Percentiles rank a stretch among this genome's conserved stretches.
phyloP scores from a whole-genome alignment of 2,329 filamentous ascomycete genomes.

The Penicillium nordicum region DNA sequence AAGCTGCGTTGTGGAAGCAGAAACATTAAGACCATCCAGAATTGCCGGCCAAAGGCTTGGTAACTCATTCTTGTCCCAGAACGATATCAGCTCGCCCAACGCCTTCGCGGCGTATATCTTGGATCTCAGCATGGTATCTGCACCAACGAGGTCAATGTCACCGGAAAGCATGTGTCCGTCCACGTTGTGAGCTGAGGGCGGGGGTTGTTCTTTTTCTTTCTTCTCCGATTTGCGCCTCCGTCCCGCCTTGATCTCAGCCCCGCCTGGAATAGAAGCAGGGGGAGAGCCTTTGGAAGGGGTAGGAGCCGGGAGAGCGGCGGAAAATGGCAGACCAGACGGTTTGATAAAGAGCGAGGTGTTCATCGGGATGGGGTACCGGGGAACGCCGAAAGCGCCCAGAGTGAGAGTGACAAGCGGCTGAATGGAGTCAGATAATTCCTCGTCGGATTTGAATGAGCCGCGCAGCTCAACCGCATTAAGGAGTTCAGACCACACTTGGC shows the following conservation, averaged over 20 bases:
- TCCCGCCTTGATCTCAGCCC: slow-evolving; percentile 63
- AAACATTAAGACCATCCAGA: slow-evolving; percentile 66
- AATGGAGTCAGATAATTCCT: slow-evolving; percentile 71
- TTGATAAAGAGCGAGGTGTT: slow-evolving; percentile 85
- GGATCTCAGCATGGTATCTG: slow-evolving; percentile 82
- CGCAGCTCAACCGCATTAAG: slow-evolving; percentile 63
- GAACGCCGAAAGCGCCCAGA: slow-evolving; percentile 86
- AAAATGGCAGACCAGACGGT: slow-evolving; percentile 83
- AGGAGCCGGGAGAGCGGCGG: slow-evolving; percentile 41
- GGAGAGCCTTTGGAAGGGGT: slow-evolving; percentile 42
- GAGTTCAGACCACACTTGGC: slow-evolving; percentile 82
- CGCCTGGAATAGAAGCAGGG: slow-evolving; percentile 44
- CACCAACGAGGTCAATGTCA: slow-evolving; percentile 89
- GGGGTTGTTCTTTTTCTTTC: slow-evolving; percentile 67
- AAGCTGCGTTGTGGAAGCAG: slow-evolving; percentile 81
- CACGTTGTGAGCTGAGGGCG: slow-evolving; percentile 79
- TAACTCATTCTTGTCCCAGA: slow-evolving; percentile 60
- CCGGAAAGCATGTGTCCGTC: slow-evolving; percentile 98
- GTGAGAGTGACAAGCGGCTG: slow-evolving; percentile 79
- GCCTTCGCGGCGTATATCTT: slow-evolving; percentile 83
- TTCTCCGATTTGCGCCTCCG: slow-evolving; percentile 83
- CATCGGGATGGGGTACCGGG: slow-evolving; percentile 88
- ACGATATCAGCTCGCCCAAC: slow-evolving; percentile 76
- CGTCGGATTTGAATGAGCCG: slow-evolving; percentile 61
- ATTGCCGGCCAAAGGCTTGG: slow-evolving; percentile 60